Evolutionary conservation across 225 moss, liverwort and hornwort genomes (phyloP).

Genomic region (Ulota crispa): DNA sequence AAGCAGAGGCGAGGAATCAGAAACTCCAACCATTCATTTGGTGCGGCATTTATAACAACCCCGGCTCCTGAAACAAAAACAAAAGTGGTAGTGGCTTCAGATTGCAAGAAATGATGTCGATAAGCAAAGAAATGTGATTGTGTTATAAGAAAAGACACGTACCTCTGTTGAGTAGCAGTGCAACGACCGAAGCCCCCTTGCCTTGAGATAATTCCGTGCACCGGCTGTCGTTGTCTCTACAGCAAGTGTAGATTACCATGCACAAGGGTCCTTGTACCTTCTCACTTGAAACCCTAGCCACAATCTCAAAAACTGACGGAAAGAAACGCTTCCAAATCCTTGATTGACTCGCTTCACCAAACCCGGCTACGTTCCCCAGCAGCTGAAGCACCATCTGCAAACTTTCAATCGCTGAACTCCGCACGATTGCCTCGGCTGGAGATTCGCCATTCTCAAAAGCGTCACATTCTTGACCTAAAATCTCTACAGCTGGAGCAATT

Average conservation of each 20-base stretch:
- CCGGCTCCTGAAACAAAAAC: constrained; percentile 20
- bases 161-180: constrained; percentile 55
- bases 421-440: constrained; percentile 7
- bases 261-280: constrained; percentile 60
- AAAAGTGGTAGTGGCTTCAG: background rate
- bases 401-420: constrained; percentile 24
- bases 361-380: constrained; percentile 69
- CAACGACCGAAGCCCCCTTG: constrained; percentile 51
- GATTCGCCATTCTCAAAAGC: constrained; percentile 11
- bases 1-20: constrained; percentile 58
- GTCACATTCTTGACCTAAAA: constrained; percentile 23
- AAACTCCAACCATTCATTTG: constrained; percentile 69
- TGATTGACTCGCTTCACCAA: constrained; percentile 60
- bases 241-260: constrained; percentile 80
- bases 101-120: background rate
- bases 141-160: background rate
- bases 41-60: background rate
- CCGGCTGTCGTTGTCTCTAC: constrained; percentile 43
- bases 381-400: constrained; percentile 74
- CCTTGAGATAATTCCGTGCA: constrained; percentile 57
- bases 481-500: constrained; percentile 33
- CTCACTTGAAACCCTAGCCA: constrained; percentile 41
- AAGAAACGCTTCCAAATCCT: constrained; percentile 65
- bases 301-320: constrained; percentile 40
- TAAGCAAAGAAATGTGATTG: background rate